These are phyloP conservation scores for Paracoccidioides lutzii DNA, from an alignment of 2,329 filamentous ascomycete genomes.

Conservation along the genomic window DNA sequence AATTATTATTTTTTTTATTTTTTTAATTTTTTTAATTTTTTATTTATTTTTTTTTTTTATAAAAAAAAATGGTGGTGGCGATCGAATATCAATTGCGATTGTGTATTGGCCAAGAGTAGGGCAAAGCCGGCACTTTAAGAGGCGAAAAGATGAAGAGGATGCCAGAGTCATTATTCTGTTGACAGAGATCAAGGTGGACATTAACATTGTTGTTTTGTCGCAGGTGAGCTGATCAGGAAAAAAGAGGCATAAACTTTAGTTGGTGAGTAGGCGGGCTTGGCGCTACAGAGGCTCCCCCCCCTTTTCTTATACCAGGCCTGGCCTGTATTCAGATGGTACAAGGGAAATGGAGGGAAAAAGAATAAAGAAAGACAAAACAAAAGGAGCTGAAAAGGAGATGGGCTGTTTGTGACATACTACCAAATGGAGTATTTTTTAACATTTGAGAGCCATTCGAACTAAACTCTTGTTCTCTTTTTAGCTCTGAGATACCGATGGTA, in stretches of 20 bases:
- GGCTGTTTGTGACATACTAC: too few species aligned
- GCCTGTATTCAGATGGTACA: too few species aligned
- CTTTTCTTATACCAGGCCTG: background rate
- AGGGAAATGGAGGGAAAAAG: too few species aligned
- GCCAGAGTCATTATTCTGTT: background rate
- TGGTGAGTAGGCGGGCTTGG: background rate
- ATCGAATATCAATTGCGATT: background rate
- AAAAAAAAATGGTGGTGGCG: background rate
- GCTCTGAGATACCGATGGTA: too few species aligned
- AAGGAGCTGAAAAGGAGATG: background rate
- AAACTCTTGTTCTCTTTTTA: too few species aligned
- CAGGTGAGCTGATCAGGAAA: slow-evolving; percentile 2
- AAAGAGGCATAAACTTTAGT: background rate
- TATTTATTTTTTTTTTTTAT: too few species aligned
- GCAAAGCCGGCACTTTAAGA: background rate
- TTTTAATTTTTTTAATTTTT: too few species aligned
- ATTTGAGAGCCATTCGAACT: too few species aligned
- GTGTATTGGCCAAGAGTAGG: background rate
- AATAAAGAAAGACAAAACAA: too few species aligned
- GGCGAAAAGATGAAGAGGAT: background rate
- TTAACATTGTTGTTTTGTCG: background rate
- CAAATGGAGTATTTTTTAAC: too few species aligned
- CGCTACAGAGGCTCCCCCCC: background rate
- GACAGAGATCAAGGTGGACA: background rate
- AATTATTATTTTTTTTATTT: too few species aligned